Conservation (phyloP, 164 flowering plant species). For the Nelumbo lutea region DNA sequence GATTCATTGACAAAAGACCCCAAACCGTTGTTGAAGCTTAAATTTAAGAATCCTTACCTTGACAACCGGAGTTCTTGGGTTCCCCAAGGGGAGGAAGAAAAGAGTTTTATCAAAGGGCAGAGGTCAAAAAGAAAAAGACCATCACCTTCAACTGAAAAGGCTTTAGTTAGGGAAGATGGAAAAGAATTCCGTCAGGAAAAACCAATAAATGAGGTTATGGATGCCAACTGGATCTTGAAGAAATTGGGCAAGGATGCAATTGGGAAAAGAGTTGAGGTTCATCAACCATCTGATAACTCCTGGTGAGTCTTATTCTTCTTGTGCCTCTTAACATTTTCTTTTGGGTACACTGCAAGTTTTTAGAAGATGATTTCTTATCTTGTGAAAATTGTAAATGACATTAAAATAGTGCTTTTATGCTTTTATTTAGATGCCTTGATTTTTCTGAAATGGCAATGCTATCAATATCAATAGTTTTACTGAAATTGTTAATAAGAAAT, state of each 20-base stretch:
- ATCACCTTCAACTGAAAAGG: slow-evolving; percentile 42
- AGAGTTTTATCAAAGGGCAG: slow-evolving; percentile 71
- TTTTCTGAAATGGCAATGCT: no score
- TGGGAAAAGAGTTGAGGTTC: slow-evolving; percentile 94
- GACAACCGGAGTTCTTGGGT: slow-evolving; percentile 49
- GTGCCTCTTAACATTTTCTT: not conserved
- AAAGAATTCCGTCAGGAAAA: slow-evolving; percentile 32
- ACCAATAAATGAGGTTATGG: slow-evolving; percentile 59
- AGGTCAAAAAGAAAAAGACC: slow-evolving; percentile 94
- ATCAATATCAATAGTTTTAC: no score
- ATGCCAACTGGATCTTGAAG: slow-evolving; percentile 91
- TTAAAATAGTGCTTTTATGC: not conserved
- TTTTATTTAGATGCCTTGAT: not conserved
- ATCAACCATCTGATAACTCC: slow-evolving; percentile 70
- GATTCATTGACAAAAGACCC: slow-evolving; percentile 48
- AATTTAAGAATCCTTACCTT: slow-evolving; percentile 60
- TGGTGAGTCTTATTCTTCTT: slow-evolving; percentile 52
- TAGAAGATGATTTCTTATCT: not conserved
- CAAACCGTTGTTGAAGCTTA: slow-evolving; percentile 68
- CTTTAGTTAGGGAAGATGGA: slow-evolving; percentile 38
- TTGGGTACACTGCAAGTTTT: not conserved
- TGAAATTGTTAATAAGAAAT: not conserved
- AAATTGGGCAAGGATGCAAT: slow-evolving; percentile 92
- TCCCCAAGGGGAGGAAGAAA: slow-evolving; percentile 61
- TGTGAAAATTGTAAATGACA: not conserved